Percentiles rank a stretch among this genome's conserved stretches.
Conservation (phyloP, 2,329 filamentous ascomycete species). For the Aspergillus glaucus region DNA sequence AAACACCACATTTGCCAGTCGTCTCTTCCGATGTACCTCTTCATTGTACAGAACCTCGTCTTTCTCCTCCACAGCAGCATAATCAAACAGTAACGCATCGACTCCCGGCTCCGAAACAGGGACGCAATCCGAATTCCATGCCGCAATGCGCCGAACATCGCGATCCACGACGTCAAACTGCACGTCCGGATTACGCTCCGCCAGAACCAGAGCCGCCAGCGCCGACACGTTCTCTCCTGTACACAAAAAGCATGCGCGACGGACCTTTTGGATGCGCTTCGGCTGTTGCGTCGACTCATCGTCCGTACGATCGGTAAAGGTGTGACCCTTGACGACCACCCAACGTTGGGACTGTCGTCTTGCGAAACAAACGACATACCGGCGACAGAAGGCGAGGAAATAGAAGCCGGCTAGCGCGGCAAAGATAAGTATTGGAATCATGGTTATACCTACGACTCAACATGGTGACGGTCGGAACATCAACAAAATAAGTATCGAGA, state of each 20-base stretch:
- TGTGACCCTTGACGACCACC: slow-evolving; percentile 14
- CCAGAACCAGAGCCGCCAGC: slow-evolving; percentile 19
- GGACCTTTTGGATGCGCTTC: slow-evolving; percentile 10
- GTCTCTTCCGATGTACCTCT: not conserved
- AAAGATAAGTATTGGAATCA: slow-evolving; percentile 9
- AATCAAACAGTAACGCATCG: slow-evolving; percentile 16
- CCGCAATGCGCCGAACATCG: slow-evolving; percentile 15
- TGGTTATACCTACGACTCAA: slow-evolving; percentile 2
- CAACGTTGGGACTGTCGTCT: slow-evolving; percentile 6
- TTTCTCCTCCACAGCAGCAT: not conserved
- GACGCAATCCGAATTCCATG: slow-evolving; percentile 22
- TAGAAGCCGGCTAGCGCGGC: slow-evolving; percentile 13
- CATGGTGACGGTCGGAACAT: not conserved
- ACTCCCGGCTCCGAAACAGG: slow-evolving; percentile 23
- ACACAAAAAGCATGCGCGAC: slow-evolving; percentile 18
- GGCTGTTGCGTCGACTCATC: not conserved
- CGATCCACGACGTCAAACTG: slow-evolving; percentile 22
- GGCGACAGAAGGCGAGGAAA: slow-evolving; percentile 9
- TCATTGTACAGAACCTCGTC: not conserved
- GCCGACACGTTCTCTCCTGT: slow-evolving; percentile 21
- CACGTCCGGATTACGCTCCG: slow-evolving; percentile 20
- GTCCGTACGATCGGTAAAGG: slow-evolving; percentile 12
- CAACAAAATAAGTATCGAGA: not conserved
- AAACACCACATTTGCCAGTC: slow-evolving; percentile 13
- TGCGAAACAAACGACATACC: not conserved